phyloP scores from a whole-genome alignment of 176 grass and related monocot genomes.

The Poa annua region DNA sequence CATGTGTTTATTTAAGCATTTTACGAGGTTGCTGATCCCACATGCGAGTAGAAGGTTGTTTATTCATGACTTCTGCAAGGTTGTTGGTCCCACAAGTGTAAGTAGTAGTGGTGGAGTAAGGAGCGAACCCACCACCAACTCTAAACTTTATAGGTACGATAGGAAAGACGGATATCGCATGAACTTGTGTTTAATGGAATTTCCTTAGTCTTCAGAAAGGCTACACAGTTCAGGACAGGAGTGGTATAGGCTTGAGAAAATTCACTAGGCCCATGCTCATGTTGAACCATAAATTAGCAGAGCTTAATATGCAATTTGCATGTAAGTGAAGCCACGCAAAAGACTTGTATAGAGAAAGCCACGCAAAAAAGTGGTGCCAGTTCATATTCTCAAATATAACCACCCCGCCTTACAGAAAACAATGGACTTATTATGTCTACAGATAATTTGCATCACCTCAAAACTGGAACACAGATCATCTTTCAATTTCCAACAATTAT shows the following conservation, averaged over 20 bases:
- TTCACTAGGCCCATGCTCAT: no score
- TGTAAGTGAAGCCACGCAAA: no score
- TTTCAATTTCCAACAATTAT: conserved; percentile 4
- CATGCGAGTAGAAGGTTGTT: background rate
- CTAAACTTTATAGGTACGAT: background rate
- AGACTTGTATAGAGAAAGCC: no score
- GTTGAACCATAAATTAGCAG: no score
- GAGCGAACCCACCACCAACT: background rate
- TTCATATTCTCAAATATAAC: no score
- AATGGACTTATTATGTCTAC: background rate
- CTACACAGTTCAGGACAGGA: background rate
- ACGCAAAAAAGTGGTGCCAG: no score
- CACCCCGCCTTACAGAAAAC: background rate
- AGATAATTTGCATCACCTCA: background rate
- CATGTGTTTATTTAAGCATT: background rate
- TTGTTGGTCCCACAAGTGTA: background rate
- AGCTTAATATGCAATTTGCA: no score
- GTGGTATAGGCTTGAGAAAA: no score
- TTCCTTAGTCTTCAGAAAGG: background rate
- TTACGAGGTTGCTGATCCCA: no score
- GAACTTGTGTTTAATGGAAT: background rate
- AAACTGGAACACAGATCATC: background rate
- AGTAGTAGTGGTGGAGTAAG: background rate
- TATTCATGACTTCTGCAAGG: background rate
- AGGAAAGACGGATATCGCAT: background rate